These are phyloP conservation scores for Neoascochyta sp. DNA, from an alignment of 2,329 filamentous ascomycete species.

Conservation along the genomic window DNA sequence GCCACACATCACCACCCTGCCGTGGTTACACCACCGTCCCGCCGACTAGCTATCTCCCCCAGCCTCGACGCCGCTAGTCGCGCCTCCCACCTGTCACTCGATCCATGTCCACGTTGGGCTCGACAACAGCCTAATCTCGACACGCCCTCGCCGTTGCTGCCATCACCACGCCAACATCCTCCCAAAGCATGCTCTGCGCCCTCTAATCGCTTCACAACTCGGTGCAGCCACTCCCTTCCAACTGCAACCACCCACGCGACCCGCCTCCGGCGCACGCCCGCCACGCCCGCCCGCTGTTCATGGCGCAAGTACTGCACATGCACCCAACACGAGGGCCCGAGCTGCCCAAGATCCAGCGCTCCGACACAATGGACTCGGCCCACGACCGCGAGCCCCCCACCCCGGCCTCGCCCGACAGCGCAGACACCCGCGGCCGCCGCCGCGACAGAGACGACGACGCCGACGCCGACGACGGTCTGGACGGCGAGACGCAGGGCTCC, in stretches of 20 bases:
- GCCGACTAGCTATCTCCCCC: too few species aligned
- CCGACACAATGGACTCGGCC: constrained; percentile 35
- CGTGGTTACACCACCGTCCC: too few species aligned
- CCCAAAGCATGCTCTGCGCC: constrained; percentile 4
- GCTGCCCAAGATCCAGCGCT: constrained; percentile 33
- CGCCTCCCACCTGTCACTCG: too few species aligned
- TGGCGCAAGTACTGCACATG: constrained; percentile 40
- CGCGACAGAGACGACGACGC: constrained; percentile 35
- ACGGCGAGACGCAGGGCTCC: constrained; percentile 30
- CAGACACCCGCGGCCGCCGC: constrained; percentile 37
- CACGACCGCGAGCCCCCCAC: constrained; percentile 28
- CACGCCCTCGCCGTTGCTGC: too few species aligned
- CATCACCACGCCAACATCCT: too few species aligned
- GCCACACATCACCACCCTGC: too few species aligned
- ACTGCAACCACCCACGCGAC: constrained; percentile 5
- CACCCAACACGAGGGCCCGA: constrained; percentile 36
- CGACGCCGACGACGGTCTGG: constrained; percentile 25
- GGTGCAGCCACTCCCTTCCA: constrained; percentile 6
- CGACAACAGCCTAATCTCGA: too few species aligned
- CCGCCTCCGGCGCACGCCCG: constrained; percentile 5
- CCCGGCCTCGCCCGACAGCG: constrained; percentile 34
- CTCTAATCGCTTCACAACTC: constrained; percentile 5
- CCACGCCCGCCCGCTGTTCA: constrained; percentile 18
- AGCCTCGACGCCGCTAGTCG: too few species aligned
- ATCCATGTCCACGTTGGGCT: too few species aligned